These are phyloP conservation scores for Argentina anserina DNA, from an alignment of 306 rosid species.

Conservation along the genomic window DNA sequence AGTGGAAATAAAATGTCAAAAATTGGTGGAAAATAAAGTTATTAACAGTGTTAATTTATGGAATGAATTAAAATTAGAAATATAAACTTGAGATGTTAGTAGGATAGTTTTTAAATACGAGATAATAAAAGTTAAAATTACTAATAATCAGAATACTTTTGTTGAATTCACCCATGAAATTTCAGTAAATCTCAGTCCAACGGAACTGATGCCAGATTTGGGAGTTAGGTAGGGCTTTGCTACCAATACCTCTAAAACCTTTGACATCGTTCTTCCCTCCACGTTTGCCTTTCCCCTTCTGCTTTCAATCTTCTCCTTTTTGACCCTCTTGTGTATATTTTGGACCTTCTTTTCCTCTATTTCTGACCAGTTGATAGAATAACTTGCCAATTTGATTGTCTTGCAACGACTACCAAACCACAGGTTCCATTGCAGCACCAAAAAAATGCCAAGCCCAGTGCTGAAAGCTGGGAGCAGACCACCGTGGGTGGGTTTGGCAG, in stretches of 20 bases:
- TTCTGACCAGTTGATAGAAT: not conserved
- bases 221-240: not conserved
- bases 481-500: conserved; percentile 92
- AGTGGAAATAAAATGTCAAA: too few relatives aligned
- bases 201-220: not conserved
- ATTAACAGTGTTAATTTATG: too few relatives aligned
- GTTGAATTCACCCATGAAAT: too few relatives aligned
- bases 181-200: not conserved
- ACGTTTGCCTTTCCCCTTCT: not conserved
- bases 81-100: too few relatives aligned
- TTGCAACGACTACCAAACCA: not conserved
- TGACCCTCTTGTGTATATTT: not conserved
- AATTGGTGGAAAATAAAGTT: too few relatives aligned
- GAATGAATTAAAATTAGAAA: too few relatives aligned
- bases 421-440: not conserved
- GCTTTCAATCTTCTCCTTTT: not conserved
- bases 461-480: conserved; percentile 82
- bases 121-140: too few relatives aligned
- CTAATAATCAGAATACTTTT: too few relatives aligned
- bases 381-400: not conserved
- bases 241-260: not conserved
- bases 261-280: not conserved
- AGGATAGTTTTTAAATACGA: too few relatives aligned
- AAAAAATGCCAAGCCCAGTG: conserved; percentile 37
- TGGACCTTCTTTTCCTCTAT: not conserved